These are phyloP conservation scores for Marasmius sp. DNA, from an alignment of 1,284 basidiomycete species.

Conservation along the genomic window DNA sequence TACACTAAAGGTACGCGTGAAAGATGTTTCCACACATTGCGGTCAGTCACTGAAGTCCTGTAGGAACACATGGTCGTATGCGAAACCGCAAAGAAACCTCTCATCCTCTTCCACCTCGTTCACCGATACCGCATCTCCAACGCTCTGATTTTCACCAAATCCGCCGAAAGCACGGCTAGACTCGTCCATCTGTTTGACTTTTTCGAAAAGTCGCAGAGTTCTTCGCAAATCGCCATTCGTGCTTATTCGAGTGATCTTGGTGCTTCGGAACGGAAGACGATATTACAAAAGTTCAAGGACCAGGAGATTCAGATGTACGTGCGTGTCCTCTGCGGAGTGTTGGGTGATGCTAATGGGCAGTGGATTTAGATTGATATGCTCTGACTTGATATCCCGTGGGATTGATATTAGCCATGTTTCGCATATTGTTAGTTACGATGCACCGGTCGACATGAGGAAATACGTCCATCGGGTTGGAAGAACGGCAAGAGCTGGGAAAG, in stretches of 20 bases:
- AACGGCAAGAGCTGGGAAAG: slow-evolving; percentile 88
- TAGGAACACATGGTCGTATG: slow-evolving; percentile 90
- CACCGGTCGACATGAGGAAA: slow-evolving; percentile 95
- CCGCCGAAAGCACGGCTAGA: slow-evolving; percentile 85
- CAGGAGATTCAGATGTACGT: slow-evolving; percentile 84
- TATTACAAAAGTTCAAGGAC: slow-evolving; percentile 81
- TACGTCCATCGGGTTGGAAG: slow-evolving; percentile 96
- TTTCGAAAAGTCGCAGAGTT: slow-evolving; percentile 62
- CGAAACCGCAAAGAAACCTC: slow-evolving; percentile 81
- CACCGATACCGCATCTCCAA: slow-evolving; percentile 61
- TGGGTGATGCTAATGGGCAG: neutral
- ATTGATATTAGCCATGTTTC: slow-evolving; percentile 92
- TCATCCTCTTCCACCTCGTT: slow-evolving; percentile 87
- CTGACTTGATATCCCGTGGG: slow-evolving; percentile 95
- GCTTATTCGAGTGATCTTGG: slow-evolving; percentile 90
- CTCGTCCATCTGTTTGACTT: slow-evolving; percentile 83
- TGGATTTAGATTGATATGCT: slow-evolving; percentile 86
- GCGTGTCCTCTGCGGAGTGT: neutral
- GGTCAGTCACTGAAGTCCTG: slow-evolving; percentile 1
- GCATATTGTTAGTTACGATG: slow-evolving; percentile 94
- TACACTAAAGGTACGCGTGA: slow-evolving; percentile 65
- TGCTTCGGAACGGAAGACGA: slow-evolving; percentile 68
- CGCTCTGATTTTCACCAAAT: slow-evolving; percentile 94
- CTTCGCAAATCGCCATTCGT: slow-evolving; percentile 45
- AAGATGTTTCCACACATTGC: slow-evolving; percentile 3